Conservation (phyloP, 2,329 filamentous ascomycete species). For the Beauveria sp. region DNA sequence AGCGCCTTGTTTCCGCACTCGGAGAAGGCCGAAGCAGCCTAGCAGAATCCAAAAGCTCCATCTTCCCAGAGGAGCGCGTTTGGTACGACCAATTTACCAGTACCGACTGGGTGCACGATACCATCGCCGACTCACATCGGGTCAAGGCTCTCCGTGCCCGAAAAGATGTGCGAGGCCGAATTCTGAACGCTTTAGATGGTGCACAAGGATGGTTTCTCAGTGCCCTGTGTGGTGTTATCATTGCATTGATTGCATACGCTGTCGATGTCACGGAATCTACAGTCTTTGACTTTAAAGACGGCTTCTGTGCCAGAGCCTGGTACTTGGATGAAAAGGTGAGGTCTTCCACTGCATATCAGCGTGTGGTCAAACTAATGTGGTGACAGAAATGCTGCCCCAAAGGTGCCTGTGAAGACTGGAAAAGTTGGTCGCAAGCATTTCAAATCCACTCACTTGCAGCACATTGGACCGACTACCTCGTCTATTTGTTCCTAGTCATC, state of each 20-base stretch:
- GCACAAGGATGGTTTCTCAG: conserved; percentile 92
- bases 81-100: conserved; percentile 99
- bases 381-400: conserved; percentile 46
- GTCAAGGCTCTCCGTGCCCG: conserved; percentile 74
- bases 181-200: conserved; percentile 72
- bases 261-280: conserved; percentile 81
- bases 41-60: conserved; percentile 56
- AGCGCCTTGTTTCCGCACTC: conserved; percentile 55
- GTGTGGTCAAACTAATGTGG: conserved; percentile 12
- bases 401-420: conserved; percentile 50
- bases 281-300: conserved; percentile 86
- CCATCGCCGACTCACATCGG: conserved; percentile 87
- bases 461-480: conserved; percentile 65
- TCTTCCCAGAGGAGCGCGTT: conserved; percentile 74
- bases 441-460: conserved; percentile 36
- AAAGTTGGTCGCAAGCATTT: conserved; percentile 45
- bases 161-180: conserved; percentile 76
- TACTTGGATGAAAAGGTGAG: conserved; percentile 61
- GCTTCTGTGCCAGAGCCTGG: conserved; percentile 69
- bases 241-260: conserved; percentile 78
- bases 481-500: conserved; percentile 69
- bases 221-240: conserved; percentile 78
- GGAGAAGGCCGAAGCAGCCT: conserved; percentile 50
- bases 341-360: conserved; percentile 6
- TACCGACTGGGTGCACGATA: conserved; percentile 97